These are phyloP conservation scores for Suillus bovinus DNA, from an alignment of 768 basidiomycete genomes.

Conservation along the genomic window DNA sequence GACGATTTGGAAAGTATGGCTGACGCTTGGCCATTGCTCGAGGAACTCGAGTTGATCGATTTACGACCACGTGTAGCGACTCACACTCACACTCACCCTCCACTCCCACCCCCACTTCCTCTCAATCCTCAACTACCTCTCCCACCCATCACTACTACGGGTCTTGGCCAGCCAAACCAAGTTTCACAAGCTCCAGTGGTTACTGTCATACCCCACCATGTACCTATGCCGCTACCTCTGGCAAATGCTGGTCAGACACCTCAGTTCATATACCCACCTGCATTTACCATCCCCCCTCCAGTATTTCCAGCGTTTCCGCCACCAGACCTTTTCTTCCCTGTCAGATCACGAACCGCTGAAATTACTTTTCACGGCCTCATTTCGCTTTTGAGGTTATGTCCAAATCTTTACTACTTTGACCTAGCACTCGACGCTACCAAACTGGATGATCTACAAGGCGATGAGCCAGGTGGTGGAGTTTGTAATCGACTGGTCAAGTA, in stretches of 20 bases:
- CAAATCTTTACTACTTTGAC: conserved; percentile 8
- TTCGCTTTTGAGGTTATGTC: conserved; percentile 3
- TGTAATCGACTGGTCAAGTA: conserved; percentile 6
- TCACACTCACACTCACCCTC: background rate
- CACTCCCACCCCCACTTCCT: background rate
- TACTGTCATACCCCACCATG: background rate
- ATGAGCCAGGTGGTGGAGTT: conserved; percentile 3
- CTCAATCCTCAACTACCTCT: no score
- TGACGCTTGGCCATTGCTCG: background rate
- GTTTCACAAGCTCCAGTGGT: no score
- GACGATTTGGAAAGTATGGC: background rate
- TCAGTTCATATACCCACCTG: background rate
- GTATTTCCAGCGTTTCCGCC: background rate
- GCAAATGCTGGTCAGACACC: background rate
- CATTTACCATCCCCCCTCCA: conserved; percentile 1
- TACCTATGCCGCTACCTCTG: background rate
- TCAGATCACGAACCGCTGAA: conserved; percentile 4
- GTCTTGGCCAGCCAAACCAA: background rate
- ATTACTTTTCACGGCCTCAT: conserved; percentile 4
- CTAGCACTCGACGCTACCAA: conserved; percentile 2
- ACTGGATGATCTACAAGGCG: conserved; percentile 4
- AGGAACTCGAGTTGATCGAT: conserved; percentile 5
- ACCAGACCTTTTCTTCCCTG: conserved; percentile 1
- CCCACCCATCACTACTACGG: background rate
- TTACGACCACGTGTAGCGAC: background rate